Conservation (phyloP, 805 yeast species). For the Metschnikowia cubensis region DNA sequence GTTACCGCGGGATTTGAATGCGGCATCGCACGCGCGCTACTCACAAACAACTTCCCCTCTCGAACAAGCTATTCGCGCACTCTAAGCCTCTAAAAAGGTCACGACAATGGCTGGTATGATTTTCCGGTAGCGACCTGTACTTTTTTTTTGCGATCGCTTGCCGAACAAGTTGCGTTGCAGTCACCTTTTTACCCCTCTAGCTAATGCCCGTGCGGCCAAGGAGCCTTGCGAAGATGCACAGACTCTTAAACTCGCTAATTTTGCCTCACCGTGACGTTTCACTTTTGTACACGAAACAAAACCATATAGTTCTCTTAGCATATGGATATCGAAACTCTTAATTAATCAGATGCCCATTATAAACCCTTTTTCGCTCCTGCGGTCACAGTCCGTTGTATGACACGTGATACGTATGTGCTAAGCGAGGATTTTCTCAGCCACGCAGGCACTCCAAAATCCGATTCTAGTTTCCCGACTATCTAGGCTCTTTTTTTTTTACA, state of each 20-base stretch:
- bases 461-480: background rate
- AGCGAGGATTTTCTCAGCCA: slow-evolving; percentile 5
- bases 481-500: background rate
- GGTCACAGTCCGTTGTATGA: background rate
- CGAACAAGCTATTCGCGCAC: background rate
- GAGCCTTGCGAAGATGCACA: slow-evolving; percentile 1
- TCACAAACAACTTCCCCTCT: background rate
- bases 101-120: background rate
- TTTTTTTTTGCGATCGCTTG: background rate
- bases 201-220: slow-evolving; percentile 1
- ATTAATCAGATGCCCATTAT: no score
- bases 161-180: background rate
- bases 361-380: background rate
- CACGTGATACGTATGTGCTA: background rate
- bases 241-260: background rate
- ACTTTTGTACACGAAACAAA: background rate
- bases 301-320: background rate
- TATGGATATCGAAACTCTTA: background rate
- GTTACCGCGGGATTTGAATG: background rate
- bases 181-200: background rate
- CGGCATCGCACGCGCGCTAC: background rate
- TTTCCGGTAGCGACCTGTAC: background rate
- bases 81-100: background rate
- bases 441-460: slow-evolving; percentile 3
- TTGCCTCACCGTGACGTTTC: background rate